phyloP scores from a whole-genome alignment of 352 stramenopile species.

The Pythium rhizo-oryzae region DNA sequence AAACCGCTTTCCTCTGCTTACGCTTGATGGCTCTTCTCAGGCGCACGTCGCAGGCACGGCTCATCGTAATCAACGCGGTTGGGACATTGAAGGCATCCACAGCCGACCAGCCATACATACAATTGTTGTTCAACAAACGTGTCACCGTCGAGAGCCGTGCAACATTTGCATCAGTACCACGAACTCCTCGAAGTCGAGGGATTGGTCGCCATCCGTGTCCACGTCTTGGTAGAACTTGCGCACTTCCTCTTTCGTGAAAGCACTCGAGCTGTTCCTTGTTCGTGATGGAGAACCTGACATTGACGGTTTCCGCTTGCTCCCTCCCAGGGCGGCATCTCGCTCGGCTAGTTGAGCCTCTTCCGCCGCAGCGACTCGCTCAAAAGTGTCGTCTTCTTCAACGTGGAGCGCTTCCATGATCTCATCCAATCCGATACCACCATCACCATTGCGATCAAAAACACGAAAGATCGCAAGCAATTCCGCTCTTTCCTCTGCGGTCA shows the following conservation, averaged over 20 bases:
- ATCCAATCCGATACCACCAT: slow-evolving; percentile 67
- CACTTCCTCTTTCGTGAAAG: slow-evolving; percentile 62
- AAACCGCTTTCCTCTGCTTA: slow-evolving; percentile 2
- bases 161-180: slow-evolving; percentile 56
- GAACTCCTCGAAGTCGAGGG: slow-evolving; percentile 75
- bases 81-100: too few species aligned
- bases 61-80: neutral
- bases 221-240: slow-evolving; percentile 59
- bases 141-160: slow-evolving; percentile 30
- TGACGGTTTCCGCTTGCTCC: neutral
- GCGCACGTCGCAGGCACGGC: neutral
- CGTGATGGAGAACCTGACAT: neutral
- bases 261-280: slow-evolving; percentile 24
- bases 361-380: slow-evolving; percentile 41
- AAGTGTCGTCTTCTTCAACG: slow-evolving; percentile 67
- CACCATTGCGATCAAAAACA: slow-evolving; percentile 70
- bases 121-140: neutral
- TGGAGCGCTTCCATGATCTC: slow-evolving; percentile 74
- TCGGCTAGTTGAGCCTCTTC: slow-evolving; percentile 33
- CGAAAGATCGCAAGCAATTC: slow-evolving; percentile 69
- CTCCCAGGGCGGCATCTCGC: slow-evolving; percentile 5
- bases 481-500: slow-evolving; percentile 39
- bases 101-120: neutral
- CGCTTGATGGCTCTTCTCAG: slow-evolving; percentile 1
- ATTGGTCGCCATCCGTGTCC: slow-evolving; percentile 50